Percentiles rank a stretch among this genome's conserved stretches.
phyloP scores from a whole-genome alignment of 1,139 yeast genomes.

The Candida buenavistaensis region DNA sequence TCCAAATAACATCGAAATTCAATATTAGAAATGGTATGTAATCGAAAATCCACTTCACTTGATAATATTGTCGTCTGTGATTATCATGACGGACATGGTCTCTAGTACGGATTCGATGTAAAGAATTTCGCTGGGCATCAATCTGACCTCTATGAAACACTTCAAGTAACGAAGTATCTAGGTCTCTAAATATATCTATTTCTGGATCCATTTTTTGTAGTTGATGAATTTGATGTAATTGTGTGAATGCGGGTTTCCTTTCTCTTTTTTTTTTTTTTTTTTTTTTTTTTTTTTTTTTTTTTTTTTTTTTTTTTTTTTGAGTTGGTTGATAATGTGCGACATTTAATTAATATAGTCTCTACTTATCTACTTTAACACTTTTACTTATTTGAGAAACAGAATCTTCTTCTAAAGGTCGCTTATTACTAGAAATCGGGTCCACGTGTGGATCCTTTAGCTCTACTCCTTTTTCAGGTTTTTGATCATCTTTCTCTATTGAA shows the following conservation, averaged over 20 bases:
- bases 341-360: too few relatives aligned
- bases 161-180: conserved; percentile 24
- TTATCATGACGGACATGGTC: not conserved
- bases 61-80: conserved; percentile 5
- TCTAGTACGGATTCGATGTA: too few relatives aligned
- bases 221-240: too few relatives aligned
- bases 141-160: conserved; percentile 21
- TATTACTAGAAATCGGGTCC: too few relatives aligned
- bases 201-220: conserved; percentile 13
- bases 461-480: too few relatives aligned
- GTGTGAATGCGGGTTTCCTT: not conserved
- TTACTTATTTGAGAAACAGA: too few relatives aligned
- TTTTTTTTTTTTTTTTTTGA: too few relatives aligned
- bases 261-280: not conserved
- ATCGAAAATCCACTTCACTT: conserved; percentile 19
- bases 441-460: not conserved
- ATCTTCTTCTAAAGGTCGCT: too few relatives aligned
- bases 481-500: too few relatives aligned
- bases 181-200: conserved; percentile 22
- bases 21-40: conserved; percentile 31
- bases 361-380: too few relatives aligned
- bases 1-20: conserved; percentile 26
- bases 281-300: too few relatives aligned
- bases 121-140: conserved; percentile 16
- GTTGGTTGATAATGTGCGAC: too few relatives aligned